Base-by-base conservation (phyloP, 768 basidiomycete genomes). In the Exidia glandulosa region DNA sequence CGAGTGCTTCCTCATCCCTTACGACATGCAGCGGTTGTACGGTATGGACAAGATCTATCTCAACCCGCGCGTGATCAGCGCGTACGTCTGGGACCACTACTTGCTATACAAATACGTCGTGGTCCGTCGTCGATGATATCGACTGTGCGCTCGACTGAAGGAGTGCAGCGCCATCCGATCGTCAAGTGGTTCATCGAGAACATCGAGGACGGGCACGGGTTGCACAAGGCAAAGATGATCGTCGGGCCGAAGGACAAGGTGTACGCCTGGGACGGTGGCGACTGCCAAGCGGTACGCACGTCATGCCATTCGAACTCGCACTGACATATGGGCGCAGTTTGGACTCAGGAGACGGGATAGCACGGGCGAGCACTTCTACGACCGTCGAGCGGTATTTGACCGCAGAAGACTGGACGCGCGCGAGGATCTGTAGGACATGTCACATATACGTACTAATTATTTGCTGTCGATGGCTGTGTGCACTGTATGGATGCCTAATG, bases 161-260 rank as follows among this genome's bases (percentile, higher is more conserved):
- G 36, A 59, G 63, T 66, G 36, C 60, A 75, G 67, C 66, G 76
- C 33, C 72, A 76, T 57, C 73, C 70, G 33, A 60, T 71, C 47
- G 70, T 77, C 56, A 63, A 62, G 62, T 77, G 76, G 76, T 77
- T 74, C 71, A 74, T 77, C 45, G 69, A 71, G 65, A 70, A 63
- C 57, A 62, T 70, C 55, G 75, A 69, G 27, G 66, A 68, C 58
- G 75, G 71, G 13, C 73, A 72, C 57, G 71, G 72, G 70, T 73
- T 74, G 74, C 67, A 72, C 31, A 62, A 70, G 10, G 66, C 63
- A 52, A 67, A 72, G 57, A 66, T 72, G 62, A 66, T 77, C 25
- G 66, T 77, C 2, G 77, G 77, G 1, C 71, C 73, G 60, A 34
- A 62, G 2, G 66, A 67, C 60, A 52, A 50, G 10, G 63, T 71